Evolutionary conservation across 305 asterid species (phyloP), one percentile per base, ranked within the genome.

Genomic region (Solanum hybrid): DNA sequence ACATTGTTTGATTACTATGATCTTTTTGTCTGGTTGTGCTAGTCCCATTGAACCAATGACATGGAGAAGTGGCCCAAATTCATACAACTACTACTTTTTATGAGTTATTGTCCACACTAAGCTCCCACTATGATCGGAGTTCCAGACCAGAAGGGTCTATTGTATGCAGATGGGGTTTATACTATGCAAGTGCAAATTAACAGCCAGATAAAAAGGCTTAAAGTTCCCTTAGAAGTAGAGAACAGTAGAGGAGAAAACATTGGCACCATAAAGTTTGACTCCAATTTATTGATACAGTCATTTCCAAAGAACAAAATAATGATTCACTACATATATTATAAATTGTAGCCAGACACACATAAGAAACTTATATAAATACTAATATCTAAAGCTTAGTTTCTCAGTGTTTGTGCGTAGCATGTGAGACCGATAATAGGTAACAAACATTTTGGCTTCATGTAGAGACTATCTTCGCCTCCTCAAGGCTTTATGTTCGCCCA

Each of bases 241-340:
- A 56, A 56, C 87, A 20, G 31, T 51, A 85, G 3, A 31, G 7
- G 31, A 51, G 76, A 31, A 85, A 32, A 85, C 22, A 56, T 22
- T 31, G 46, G 46, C 87, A 51, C 76, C 87, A 51, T n/a, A 22
- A 85, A 10, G 34, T 79, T 78, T 26, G 69, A 87, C 88, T 75
- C 87, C 82, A 73, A 76, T 84, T 79, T 85, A 88, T 76, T 86
- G 89, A 64, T 29, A 88, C n/a, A 88, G 36, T 84, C 11, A 51
- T 42, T 60, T 76, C 46, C 75, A 64, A 66, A 60, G 87, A 60
- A 73, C 87, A 88, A 88, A 71, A 84, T 76, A 88, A 76, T 90
- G 79, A 78, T 76, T 42, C 73, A 56, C 73, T 20, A 85, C 17
- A 56, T 56, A 31, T 17, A 20, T 4, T 26, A 81, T 82, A 82